A percentile compares a stretch with the other conserved stretches of the same genome.
These are phyloP conservation scores for Huntiella moniliformis DNA, from an alignment of 2,329 filamentous ascomycete species.

Conservation along the genomic window DNA sequence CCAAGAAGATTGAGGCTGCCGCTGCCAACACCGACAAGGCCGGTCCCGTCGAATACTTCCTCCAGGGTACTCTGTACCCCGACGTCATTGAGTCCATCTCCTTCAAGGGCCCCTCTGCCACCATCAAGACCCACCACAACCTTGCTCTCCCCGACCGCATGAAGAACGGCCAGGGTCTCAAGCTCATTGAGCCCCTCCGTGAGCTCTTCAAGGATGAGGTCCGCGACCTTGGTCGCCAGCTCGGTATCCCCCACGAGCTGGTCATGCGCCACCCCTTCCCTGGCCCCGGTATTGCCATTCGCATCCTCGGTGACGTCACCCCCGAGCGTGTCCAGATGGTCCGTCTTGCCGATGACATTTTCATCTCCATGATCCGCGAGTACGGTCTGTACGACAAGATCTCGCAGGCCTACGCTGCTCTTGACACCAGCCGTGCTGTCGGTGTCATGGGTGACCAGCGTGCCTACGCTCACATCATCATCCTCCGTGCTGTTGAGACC, in stretches of 20 bases:
- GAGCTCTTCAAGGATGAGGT: constrained; percentile 59
- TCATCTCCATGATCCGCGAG: constrained; percentile 54
- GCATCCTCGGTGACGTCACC: constrained; percentile 72
- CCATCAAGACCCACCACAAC: constrained; percentile 47
- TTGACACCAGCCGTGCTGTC: constrained; percentile 12
- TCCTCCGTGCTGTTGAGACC: constrained; percentile 27
- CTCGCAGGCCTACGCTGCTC: constrained; percentile 13
- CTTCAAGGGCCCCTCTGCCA: constrained; percentile 30
- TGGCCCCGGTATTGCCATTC: constrained; percentile 46
- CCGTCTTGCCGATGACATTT: constrained; percentile 56
- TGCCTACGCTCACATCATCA: constrained; percentile 25
- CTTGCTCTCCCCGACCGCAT: constrained; percentile 44
- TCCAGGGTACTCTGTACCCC: constrained; percentile 66
- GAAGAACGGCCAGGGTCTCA: constrained; percentile 31
- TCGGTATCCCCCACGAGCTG: constrained; percentile 19
- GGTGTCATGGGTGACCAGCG: constrained; percentile 40
- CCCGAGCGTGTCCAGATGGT: constrained; percentile 61
- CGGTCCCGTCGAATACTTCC: constrained; percentile 66
- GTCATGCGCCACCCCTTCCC: constrained; percentile 18
- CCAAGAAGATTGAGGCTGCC: constrained; percentile 25
- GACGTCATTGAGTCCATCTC: constrained; percentile 29
- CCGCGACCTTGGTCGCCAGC: constrained; percentile 17
- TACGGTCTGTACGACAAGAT: constrained; percentile 52
- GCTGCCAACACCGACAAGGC: constrained; percentile 46
- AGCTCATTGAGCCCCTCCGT: constrained; percentile 61